These are phyloP conservation scores for Candida vaughaniae DNA, from an alignment of 805 yeast species.

Conservation along the genomic window DNA sequence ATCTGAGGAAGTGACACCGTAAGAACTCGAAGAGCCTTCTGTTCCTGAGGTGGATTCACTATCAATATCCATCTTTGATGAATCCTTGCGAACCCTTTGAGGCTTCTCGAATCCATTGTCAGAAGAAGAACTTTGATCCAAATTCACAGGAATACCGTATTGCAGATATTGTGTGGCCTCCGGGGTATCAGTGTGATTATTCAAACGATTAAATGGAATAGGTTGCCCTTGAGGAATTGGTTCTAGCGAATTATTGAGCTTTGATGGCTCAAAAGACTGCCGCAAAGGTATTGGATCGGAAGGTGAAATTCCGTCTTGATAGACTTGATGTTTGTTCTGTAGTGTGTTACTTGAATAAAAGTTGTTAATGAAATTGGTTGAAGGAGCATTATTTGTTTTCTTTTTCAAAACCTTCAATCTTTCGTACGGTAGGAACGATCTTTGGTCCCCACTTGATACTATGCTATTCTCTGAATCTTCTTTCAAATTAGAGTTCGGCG, in stretches of 20 bases:
- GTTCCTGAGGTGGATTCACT: conserved; percentile 10
- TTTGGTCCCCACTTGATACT: background rate
- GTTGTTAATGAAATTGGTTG: background rate
- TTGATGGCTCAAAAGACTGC: background rate
- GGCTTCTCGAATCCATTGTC: too few species aligned
- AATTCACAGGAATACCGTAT: background rate
- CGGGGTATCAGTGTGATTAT: background rate
- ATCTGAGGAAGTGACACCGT: conserved; percentile 14
- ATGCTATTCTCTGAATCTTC: background rate
- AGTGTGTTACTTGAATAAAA: background rate
- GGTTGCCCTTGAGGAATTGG: conserved; percentile 6
- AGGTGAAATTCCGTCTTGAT: conserved; percentile 21
- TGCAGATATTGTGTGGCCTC: background rate
- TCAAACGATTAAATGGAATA: background rate
- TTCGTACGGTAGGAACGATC: conserved; percentile 24
- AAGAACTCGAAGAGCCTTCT: conserved; percentile 11
- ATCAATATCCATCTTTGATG: conserved; percentile 12
- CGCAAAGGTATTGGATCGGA: conserved; percentile 18
- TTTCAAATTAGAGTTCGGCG: background rate
- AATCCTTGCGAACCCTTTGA: background rate
- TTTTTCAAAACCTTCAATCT: conserved; percentile 23
- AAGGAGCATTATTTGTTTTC: conserved; percentile 10
- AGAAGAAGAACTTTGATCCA: background rate
- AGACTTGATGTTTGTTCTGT: conserved; percentile 13
- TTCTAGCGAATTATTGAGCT: background rate